Conservation (phyloP, 306 rosid genomes). For the Malus sylvestris region DNA sequence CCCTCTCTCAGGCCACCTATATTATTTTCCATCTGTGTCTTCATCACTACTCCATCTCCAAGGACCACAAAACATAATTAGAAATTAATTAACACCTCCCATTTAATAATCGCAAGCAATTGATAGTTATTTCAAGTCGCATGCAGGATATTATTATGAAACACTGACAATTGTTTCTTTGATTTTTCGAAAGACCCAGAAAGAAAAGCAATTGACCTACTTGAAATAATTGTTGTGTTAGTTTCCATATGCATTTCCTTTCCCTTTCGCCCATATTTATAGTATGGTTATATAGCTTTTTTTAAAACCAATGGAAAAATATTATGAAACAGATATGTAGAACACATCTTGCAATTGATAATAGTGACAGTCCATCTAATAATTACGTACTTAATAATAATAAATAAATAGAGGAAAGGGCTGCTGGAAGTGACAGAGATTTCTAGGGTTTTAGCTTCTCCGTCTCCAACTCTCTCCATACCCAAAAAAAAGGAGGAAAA, state of each 20-base stretch:
- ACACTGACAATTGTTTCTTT: not conserved
- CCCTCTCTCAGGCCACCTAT: conserved; percentile 6
- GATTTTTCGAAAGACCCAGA: not conserved
- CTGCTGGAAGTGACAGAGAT: not conserved
- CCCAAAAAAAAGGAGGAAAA: not conserved
- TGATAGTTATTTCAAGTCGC: not conserved
- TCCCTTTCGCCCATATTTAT: not conserved
- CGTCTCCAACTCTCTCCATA: not conserved
- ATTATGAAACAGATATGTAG: not conserved
- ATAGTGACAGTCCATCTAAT: not conserved
- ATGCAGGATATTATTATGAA: not conserved
- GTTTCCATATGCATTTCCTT: not conserved
- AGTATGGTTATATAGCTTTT: not conserved
- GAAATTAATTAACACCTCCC: not conserved
- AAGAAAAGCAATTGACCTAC: not conserved
- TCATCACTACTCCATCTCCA: conserved; percentile 6
- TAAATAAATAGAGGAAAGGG: not conserved
- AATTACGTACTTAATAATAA: not conserved
- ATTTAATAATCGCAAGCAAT: not conserved
- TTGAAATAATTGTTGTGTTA: not conserved
- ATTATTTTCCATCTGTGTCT: not conserved
- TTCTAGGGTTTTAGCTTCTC: conserved; percentile 20
- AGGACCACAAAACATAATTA: not conserved
- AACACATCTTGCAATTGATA: not conserved
- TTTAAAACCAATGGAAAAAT: not conserved